Base-by-base conservation (phyloP, 495 filamentous ascomycete genomes). In the Penicillium herquei region DNA sequence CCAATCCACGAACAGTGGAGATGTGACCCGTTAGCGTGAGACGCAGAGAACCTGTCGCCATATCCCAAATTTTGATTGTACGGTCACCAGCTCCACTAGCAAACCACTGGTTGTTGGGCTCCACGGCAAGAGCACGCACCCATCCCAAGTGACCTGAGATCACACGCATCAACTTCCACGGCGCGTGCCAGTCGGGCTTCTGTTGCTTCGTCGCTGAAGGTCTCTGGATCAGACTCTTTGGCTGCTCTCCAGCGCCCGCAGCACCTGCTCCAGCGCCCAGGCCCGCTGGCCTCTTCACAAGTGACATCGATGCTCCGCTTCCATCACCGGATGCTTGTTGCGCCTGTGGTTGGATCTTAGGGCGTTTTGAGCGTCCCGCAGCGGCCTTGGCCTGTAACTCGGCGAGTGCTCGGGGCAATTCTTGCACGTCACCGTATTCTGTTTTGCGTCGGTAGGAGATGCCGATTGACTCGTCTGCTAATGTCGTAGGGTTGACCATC, bases 1-100 rank as follows among this genome's bases (percentile, higher is more conserved):
- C 95, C 46, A 99, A 56, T 7, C 95, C 95, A 43, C 95, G 86
- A 13, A 99, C 95, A 7, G 93, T 95, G 39, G 91, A 96, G 56
- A 99, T 99, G 70, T 99, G 95, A 30, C 95, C 95, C 3, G 95
- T 99, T 31, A 99, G 76, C 3, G 95, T 98, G 48, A 99, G 72
- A 52, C 86, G 82, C 53, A 98, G 75, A 11, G 75, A 81, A 2
- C 95, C 95, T 7, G 87, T 87, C 13, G 92, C 95, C 37, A 98
- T 76, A 73, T 98, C 92, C 94, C 94, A 99, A 56, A 99, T 96
- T 74, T 99, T 99, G 71, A 99, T 97, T 5, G 95, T 98, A 18
- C 95, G 81, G 67, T 99, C 95, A 49, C 92, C 95, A 17, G 92
- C 91, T 51, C 95, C 95, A 66, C 91, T 96, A 26, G 89, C 94